Base-by-base conservation (phyloP, 345 rosid species). In the Lepidium didymum region DNA sequence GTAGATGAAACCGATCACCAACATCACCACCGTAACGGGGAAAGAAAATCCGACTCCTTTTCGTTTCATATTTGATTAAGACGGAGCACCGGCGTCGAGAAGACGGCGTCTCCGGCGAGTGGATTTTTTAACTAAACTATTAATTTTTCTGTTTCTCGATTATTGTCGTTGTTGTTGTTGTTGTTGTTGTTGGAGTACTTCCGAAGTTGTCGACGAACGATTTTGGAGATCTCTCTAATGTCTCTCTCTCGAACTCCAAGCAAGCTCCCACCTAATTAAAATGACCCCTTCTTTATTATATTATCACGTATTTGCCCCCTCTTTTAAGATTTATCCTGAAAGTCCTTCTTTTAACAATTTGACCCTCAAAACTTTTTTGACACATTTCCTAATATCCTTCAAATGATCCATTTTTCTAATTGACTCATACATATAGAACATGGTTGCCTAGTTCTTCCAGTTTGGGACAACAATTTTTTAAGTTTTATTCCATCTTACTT, bases 31-130 rank as follows among this genome's bases (percentile, higher is more conserved):
- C 75, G 75, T 37, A 9, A 89, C 91, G 21, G 93, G 94, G 3
- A 87, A 68, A 33, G 96, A 92, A 54, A 87, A 82, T 16, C 68
- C 75, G 53, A 75, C 75, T 46, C 80, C 77, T 64, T 56, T 46
- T 34, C 85, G 82, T 78, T 79, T 81, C 98, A 87, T 89, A 67
- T 79, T 8, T 23, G 8, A 1, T 61, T 61, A 10, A 53, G 31
- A 72, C 77, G 88, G 82, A 86, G 80, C 89, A 84, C 89, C 86
- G 86, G 84, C 88, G 87, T 76, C 54, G 16, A 42, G 72, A 83
- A 85, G 85, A 70, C 87, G 86, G 83, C 87, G 92, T 80, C 87
- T 79, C 92, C 86, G 79, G 68, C 37, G 57, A 63, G 1, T 34
- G 25, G 33, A 15, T 7, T 69, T 11, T 54, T 35, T 11, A 16